Evolutionary conservation across 2,329 filamentous ascomycete genomes (phyloP), one percentile per base, ranked within the genome.

Genomic region (Fusarium subtropicale): DNA sequence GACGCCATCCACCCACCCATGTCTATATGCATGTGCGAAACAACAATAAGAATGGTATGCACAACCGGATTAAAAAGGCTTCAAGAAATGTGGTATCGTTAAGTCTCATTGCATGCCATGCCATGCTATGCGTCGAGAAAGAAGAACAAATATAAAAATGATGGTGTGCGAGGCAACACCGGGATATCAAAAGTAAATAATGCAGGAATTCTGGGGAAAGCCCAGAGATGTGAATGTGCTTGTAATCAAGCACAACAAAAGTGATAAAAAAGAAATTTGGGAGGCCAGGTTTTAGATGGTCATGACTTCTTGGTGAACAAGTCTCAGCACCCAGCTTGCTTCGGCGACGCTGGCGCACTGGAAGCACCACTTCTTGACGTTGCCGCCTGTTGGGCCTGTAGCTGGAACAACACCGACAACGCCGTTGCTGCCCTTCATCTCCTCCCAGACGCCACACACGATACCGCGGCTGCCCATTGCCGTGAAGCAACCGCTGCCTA

Each of bases 361-460:
- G 78, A 89, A 88, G 71, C 87, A 89, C 87, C 87, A 89, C 78
- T 88, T 89, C 73, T 84, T 87, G 58, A 89, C 85, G 64, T 82
- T 85, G 24, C 87, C 87, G 11, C 82, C 81, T 8, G 85, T 81
- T 26, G 81, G 82, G 9, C 86, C 86, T 24, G 80, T 84, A 52
- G 82, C 81, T 4, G 86, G 85, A 42, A 81, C 86, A 20, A 82
- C 78, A 28, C 86, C 86, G 13, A 84, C 81, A 41, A 85, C 83
- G 26, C 87, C 87, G 26, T 87, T 84, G 66, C 87, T 87, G 67
- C 90, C 87, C 50, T 89, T 89, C 71, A 91, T 82, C 69, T 93
- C 90, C 77, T 96, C 92, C 89, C 93, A 96, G 36, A 97, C 91
- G 69, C 92, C 94, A 58, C 97, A 90, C 2, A 96, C 92, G 74